phyloP scores from a whole-genome alignment of 371 early-diverging fungal genomes.

The Mortierella sp. region DNA sequence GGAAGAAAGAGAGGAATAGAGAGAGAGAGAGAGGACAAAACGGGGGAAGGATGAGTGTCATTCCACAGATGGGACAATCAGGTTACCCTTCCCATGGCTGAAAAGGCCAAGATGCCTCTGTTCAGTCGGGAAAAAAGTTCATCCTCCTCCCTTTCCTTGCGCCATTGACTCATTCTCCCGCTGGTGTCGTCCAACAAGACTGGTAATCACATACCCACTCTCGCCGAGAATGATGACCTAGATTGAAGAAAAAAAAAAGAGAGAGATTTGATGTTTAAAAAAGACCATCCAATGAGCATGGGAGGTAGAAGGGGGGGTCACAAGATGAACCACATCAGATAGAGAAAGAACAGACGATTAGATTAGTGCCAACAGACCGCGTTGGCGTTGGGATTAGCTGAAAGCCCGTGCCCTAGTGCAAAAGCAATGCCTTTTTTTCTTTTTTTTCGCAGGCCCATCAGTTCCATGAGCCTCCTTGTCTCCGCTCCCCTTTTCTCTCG shows the following conservation, averaged over 20 bases:
- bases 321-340: neutral
- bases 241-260: neutral
- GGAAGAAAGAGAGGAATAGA: neutral
- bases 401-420: neutral
- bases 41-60: constrained; percentile 2
- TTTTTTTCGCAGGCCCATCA: neutral
- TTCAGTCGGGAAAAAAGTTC: constrained; percentile 4
- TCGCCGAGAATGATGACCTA: constrained; percentile 93
- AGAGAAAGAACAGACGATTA: neutral
- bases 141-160: neutral
- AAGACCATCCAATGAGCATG: neutral
- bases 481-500: too few relatives aligned
- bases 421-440: neutral
- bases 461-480: too few relatives aligned
- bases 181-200: too few relatives aligned
- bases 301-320: too few relatives aligned
- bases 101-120: neutral
- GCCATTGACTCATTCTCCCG: neutral
- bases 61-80: too few relatives aligned
- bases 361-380: constrained; percentile 6
- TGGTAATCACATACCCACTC: constrained; percentile 78
- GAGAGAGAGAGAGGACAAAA: neutral
- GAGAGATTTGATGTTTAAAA: neutral
- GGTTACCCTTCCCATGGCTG: neutral
- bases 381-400: neutral